phyloP scores from a whole-genome alignment of 1,139 yeast species.

The Magnusiomyces sp. region DNA sequence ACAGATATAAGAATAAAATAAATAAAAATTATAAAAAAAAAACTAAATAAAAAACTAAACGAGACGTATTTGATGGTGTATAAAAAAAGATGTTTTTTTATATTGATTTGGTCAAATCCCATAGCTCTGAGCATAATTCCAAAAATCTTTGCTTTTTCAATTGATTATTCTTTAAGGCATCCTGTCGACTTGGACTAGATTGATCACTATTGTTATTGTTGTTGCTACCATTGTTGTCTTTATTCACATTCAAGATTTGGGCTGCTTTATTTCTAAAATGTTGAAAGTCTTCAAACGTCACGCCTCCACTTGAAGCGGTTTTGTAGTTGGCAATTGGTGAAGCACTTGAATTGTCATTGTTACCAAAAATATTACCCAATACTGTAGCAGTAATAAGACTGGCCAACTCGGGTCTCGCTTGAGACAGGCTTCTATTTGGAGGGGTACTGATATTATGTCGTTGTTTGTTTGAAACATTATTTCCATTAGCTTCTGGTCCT shows the following conservation, averaged over 20 bases:
- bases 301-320: constrained; percentile 1
- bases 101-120: constrained; percentile 23
- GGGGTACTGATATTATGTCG: neutral
- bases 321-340: no score
- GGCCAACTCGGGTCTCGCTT: neutral
- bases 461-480: neutral
- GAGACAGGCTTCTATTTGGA: neutral
- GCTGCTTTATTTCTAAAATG: neutral
- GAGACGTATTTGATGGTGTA: no score
- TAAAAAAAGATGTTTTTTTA: neutral
- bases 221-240: neutral
- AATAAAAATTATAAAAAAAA: no score
- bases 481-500: neutral
- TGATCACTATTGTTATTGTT: neutral
- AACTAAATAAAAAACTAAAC: no score
- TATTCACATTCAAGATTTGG: neutral
- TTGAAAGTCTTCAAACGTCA: neutral
- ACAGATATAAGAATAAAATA: no score
- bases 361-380: no score
- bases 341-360: no score
- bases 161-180: constrained; percentile 2
- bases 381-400: constrained; percentile 1
- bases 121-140: constrained; percentile 27
- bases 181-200: neutral
- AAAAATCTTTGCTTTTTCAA: constrained; percentile 22